Conservation (phyloP, 2,329 filamentous ascomycete genomes). For the Cercospora citrullina region DNA sequence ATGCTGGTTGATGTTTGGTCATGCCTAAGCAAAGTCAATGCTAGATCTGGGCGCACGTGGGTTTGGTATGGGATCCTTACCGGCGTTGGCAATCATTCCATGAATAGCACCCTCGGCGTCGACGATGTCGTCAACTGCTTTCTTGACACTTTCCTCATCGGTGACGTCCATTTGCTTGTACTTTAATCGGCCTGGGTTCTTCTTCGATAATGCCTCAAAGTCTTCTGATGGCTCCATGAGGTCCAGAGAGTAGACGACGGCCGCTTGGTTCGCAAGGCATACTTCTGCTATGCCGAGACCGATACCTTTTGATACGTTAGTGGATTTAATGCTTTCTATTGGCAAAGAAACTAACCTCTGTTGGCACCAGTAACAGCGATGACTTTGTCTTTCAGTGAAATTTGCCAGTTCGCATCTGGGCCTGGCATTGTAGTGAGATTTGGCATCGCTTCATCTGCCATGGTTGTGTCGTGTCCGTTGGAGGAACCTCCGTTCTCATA, state of each 20-base stretch:
- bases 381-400: constrained; percentile 48
- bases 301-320: constrained; percentile 24
- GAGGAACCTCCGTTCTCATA: constrained; percentile 26
- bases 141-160: constrained; percentile 31
- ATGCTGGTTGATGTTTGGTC: constrained; percentile 38
- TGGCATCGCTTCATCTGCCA: constrained; percentile 29
- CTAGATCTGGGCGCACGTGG: not conserved
- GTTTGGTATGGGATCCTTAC: not conserved
- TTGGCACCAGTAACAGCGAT: constrained; percentile 42
- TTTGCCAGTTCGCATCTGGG: constrained; percentile 49
- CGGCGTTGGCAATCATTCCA: constrained; percentile 34
- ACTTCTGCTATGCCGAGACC: constrained; percentile 38
- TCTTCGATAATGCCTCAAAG: constrained; percentile 32
- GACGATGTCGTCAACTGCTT: constrained; percentile 33
- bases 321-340: not conserved
- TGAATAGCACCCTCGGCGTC: constrained; percentile 31
- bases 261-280: constrained; percentile 35
- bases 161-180: constrained; percentile 37
- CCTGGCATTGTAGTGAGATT: constrained; percentile 46
- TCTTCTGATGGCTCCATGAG: constrained; percentile 36
- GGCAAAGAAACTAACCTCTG: constrained; percentile 12
- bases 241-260: constrained; percentile 35
- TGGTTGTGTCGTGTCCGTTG: constrained; percentile 24
- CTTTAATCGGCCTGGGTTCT: constrained; percentile 32
- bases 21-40: constrained; percentile 21